These are phyloP conservation scores for Darksidea phi DNA, from an alignment of 495 filamentous ascomycete genomes.

Conservation along the genomic window DNA sequence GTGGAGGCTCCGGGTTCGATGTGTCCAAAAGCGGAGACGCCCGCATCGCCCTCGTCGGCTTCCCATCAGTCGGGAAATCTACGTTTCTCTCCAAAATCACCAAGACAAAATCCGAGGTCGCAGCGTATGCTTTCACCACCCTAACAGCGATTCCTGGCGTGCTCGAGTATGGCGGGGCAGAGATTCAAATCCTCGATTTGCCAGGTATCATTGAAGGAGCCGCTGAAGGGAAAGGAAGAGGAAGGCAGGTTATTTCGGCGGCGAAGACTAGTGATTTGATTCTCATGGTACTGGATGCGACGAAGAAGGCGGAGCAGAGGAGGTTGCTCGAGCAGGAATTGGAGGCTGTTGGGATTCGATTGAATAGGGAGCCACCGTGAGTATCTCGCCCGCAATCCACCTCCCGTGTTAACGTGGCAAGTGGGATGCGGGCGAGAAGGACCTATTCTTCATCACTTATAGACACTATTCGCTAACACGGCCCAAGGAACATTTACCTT, in stretches of 20 bases:
- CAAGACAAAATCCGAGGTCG: slow-evolving; percentile 95
- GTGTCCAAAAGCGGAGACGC: slow-evolving; percentile 97
- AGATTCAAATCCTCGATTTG: slow-evolving; percentile 97
- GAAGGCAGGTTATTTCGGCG: slow-evolving; percentile 96
- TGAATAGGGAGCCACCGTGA: slow-evolving; percentile 91
- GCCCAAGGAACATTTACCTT: slow-evolving; percentile 88
- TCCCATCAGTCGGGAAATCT: slow-evolving; percentile 98
- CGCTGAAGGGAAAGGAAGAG: slow-evolving; percentile 92
- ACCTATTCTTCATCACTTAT: no score
- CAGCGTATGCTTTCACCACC: slow-evolving; percentile 96
- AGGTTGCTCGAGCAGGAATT: slow-evolving; percentile 87
- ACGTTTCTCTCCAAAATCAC: slow-evolving; percentile 99
- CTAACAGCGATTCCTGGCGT: slow-evolving; percentile 97
- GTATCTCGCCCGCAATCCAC: slow-evolving; percentile 33
- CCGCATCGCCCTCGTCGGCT: slow-evolving; percentile 93
- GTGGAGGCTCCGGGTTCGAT: slow-evolving; percentile 83
- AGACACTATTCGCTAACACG: neutral
- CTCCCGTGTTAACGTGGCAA: no score
- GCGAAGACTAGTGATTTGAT: slow-evolving; percentile 98
- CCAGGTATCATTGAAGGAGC: slow-evolving; percentile 99
- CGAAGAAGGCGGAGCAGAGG: slow-evolving; percentile 92
- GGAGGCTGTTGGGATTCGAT: slow-evolving; percentile 91
- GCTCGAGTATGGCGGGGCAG: slow-evolving; percentile 95
- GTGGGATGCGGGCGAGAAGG: no score
- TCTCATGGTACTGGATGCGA: slow-evolving; percentile 95